A percentile compares a stretch with the other conserved stretches of the same genome.
Evolutionary conservation across 208 protist genomes (phyloP).

Genomic region (Trypanosoma vivax): DNA sequence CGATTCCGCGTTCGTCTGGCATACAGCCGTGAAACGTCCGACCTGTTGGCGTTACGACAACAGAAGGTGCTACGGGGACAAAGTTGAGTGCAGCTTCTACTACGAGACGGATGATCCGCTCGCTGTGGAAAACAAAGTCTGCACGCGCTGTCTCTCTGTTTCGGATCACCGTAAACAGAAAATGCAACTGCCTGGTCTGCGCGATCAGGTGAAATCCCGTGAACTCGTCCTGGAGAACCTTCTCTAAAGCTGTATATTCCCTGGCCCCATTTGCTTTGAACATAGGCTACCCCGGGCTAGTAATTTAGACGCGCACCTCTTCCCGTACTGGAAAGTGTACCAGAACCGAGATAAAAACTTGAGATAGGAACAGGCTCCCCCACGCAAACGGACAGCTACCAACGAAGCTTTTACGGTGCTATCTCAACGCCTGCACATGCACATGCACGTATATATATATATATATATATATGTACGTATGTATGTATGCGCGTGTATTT

Average conservation of each 20-base stretch:
- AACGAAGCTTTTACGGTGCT: too few species aligned
- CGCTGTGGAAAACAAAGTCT: slow-evolving; percentile 96
- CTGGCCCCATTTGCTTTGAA: background rate
- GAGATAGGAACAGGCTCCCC: background rate
- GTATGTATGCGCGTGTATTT: background rate
- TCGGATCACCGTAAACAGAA: slow-evolving; percentile 94
- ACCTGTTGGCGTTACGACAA: slow-evolving; percentile 91
- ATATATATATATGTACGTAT: background rate
- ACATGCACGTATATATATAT: background rate
- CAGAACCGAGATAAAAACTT: background rate
- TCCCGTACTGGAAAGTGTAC: background rate
- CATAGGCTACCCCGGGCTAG: too few species aligned
- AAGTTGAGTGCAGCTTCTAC: slow-evolving; percentile 89
- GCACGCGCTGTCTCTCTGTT: slow-evolving; percentile 83
- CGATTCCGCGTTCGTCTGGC: slow-evolving; percentile 80
- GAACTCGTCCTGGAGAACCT: slow-evolving; percentile 16
- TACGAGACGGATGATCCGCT: slow-evolving; percentile 93
- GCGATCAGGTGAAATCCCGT: slow-evolving; percentile 52
- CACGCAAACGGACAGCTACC: too few species aligned
- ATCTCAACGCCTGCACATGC: background rate
- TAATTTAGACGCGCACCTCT: too few species aligned
- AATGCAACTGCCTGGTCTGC: slow-evolving; percentile 87
- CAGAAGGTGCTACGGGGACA: slow-evolving; percentile 77
- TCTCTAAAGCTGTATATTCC: background rate
- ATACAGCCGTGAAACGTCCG: slow-evolving; percentile 64